A percentile compares a stretch with the other conserved stretches of the same genome.
Evolutionary conservation across 2,329 filamentous ascomycete genomes (phyloP).

Genomic region (Sporothrix schenckii): DNA sequence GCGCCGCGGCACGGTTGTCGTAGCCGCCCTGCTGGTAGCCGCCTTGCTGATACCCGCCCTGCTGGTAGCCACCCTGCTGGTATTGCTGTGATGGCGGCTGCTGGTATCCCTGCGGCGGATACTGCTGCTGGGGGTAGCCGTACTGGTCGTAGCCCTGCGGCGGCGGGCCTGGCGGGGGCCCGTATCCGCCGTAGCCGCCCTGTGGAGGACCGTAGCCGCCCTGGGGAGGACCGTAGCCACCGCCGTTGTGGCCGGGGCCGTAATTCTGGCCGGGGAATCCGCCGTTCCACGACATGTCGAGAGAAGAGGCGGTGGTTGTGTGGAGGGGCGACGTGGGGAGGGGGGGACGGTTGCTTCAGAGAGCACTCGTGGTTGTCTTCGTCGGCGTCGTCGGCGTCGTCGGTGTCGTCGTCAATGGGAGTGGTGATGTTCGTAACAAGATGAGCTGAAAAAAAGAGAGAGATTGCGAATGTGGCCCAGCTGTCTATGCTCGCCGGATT

Average conservation of each 20-base stretch:
- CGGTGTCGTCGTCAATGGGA: not conserved
- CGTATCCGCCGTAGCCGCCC: conserved; percentile 19
- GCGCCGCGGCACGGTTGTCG: conserved; percentile 41
- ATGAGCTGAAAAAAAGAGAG: not conserved
- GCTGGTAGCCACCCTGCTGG: conserved; percentile 29
- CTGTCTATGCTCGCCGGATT: conserved; percentile 4
- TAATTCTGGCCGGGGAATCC: conserved; percentile 39
- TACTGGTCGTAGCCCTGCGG: conserved; percentile 35
- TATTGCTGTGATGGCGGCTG: conserved; percentile 45
- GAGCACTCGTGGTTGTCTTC: not conserved
- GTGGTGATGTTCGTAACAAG: not conserved
- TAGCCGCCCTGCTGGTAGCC: conserved; percentile 30
- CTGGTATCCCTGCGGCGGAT: conserved; percentile 24
- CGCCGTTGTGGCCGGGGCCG: conserved; percentile 35
- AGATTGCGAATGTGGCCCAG: not conserved
- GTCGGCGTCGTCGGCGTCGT: not conserved
- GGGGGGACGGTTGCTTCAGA: not conserved
- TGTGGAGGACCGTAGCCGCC: conserved; percentile 27
- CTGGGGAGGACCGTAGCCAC: conserved; percentile 30
- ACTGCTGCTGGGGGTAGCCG: conserved; percentile 31
- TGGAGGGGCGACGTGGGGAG: not conserved
- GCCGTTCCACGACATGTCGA: conserved; percentile 30
- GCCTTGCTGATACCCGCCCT: conserved; percentile 19
- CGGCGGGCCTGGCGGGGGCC: conserved; percentile 31
- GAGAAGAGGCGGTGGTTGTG: not conserved